These are phyloP conservation scores for Phytophthora sansomeana DNA, from an alignment of 352 stramenopile species.

Conservation along the genomic window DNA sequence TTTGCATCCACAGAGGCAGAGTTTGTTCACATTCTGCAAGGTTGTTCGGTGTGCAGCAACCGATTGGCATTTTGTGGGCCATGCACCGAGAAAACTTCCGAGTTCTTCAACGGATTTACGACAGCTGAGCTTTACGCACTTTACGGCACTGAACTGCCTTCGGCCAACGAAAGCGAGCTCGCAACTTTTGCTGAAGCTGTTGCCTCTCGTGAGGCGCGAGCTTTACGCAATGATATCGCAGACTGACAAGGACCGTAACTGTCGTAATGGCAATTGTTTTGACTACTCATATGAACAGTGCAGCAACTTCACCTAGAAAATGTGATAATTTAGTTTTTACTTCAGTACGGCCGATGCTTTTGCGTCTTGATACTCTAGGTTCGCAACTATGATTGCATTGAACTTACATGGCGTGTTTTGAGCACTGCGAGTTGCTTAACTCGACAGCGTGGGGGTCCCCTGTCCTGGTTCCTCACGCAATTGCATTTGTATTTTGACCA, in stretches of 20 bases:
- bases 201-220: constrained; percentile 46
- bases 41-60: constrained; percentile 58
- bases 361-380: no score
- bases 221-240: constrained; percentile 21
- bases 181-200: constrained; percentile 52
- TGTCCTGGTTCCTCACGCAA: no score
- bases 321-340: no score
- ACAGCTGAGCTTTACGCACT: constrained; percentile 56
- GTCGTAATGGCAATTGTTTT: no score
- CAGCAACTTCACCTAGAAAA: no score
- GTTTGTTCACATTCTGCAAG: constrained; percentile 65
- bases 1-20: constrained; percentile 59
- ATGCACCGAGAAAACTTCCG: constrained; percentile 56
- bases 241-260: constrained; percentile 1
- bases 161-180: constrained; percentile 55
- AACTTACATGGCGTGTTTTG: no score
- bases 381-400: no score
- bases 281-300: no score
- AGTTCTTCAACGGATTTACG: constrained; percentile 74
- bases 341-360: no score
- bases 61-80: constrained; percentile 61
- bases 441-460: no score
- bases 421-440: no score
- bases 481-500: no score
- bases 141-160: constrained; percentile 64